Percentiles rank a stretch among this genome's conserved stretches.
Evolutionary conservation across 768 basidiomycete genomes (phyloP).

Genomic region (Russula brevipes): DNA sequence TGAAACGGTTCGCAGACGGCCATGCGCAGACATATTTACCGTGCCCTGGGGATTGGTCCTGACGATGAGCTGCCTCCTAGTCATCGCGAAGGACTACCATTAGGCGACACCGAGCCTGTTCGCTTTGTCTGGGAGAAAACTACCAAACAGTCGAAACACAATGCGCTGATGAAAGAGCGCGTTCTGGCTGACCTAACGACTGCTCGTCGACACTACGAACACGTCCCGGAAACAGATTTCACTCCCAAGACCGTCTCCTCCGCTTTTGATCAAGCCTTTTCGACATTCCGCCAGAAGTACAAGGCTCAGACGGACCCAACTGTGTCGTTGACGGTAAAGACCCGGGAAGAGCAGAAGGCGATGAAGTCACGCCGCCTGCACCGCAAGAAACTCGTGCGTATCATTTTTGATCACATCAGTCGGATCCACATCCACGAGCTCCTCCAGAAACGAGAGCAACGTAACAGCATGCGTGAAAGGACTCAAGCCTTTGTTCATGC

Average conservation of each 20-base stretch:
- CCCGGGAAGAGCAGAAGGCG: conserved; percentile 58
- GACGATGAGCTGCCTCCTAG: conserved; percentile 59
- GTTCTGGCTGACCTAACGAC: conserved; percentile 55
- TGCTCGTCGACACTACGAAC: conserved; percentile 51
- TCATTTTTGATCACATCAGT: background rate
- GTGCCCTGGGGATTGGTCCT: conserved; percentile 49
- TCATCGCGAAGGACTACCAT: conserved; percentile 48
- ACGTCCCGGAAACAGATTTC: conserved; percentile 64
- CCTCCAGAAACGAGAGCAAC: conserved; percentile 61
- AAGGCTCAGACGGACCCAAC: conserved; percentile 50
- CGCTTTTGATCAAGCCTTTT: conserved; percentile 66
- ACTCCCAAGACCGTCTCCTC: conserved; percentile 53
- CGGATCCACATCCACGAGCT: background rate
- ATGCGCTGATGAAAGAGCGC: conserved; percentile 63
- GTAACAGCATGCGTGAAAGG: conserved; percentile 54
- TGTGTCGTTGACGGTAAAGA: conserved; percentile 41
- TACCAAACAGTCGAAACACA: conserved; percentile 67
- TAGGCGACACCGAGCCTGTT: conserved; percentile 48
- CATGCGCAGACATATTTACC: conserved; percentile 61
- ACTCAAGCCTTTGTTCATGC: conserved; percentile 52
- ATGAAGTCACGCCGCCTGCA: conserved; percentile 54
- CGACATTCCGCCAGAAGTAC: conserved; percentile 64
- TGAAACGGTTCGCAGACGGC: conserved; percentile 47
- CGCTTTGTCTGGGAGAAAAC: conserved; percentile 82
- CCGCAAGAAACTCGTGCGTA: conserved; percentile 58